Base-by-base conservation (phyloP, 352 stramenopile species). In the Hyaloperonospora arabidopsidis region DNA sequence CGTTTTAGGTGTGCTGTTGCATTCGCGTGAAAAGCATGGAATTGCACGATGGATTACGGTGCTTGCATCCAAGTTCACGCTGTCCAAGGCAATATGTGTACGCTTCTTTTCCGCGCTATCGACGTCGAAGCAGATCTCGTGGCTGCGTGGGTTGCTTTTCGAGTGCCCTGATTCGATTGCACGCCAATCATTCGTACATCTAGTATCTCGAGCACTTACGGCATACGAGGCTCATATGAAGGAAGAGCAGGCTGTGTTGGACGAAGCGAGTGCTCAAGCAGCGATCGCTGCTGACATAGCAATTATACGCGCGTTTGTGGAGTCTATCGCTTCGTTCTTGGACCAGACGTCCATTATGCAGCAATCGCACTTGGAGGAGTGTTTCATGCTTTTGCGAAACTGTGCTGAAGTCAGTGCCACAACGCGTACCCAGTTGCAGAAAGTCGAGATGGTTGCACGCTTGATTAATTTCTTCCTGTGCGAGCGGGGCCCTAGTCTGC, bases 1-100 rank as follows among this genome's bases (percentile, higher is more conserved):
- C 58, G 74, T 97, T 23, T 56, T 97, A 8, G 87, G 86, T 63
- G 83, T 97, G 6, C 52, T 96, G 53, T 54, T 97, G 21, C 88
- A 96, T 44, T 93, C 74, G 13, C 67, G 84, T 45, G 88, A 96
- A 60, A 92, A 95, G 40, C 78, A 95, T 51, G 85, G 82, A 8
- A 82, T 95, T 49, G 76, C 74, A 12, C 70, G 83, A 35, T 93
- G 85, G 83, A 87, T 95, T 51, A 82, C 70, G 10, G 71, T 92
- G 17, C 65, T 93, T 5, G 68, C 75, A 11, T 62, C 65, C 21
- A 90, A 91, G 61, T 95, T 95, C 56, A 70, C 60, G 4, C 71
- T 71, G 22, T 75, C 82, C 52, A 90, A 89, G 48, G 39, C 58
- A 11, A 84, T 90, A 43, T 91, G 80, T 58, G 65, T 53, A 32